These are phyloP conservation scores for Claviceps sp. DNA, from an alignment of 2,329 filamentous ascomycete species.

Conservation along the genomic window DNA sequence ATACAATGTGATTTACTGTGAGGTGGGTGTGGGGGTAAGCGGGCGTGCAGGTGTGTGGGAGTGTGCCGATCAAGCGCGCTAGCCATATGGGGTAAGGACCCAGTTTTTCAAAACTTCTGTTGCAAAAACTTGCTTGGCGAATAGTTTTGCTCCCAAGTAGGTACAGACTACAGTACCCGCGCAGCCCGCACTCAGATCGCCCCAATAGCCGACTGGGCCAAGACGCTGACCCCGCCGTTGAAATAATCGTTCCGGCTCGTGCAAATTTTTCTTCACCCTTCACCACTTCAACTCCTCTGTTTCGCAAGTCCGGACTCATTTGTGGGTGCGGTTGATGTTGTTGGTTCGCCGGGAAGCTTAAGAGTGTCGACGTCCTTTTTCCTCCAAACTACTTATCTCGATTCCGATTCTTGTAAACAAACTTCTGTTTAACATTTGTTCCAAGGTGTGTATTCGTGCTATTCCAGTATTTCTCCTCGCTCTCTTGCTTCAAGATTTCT, in stretches of 20 bases:
- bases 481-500: too few species aligned
- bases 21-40: too few species aligned
- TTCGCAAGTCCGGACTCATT: slow-evolving; percentile 5
- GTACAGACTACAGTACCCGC: too few species aligned
- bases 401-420: not conserved
- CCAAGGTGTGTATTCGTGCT: not conserved
- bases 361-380: not conserved
- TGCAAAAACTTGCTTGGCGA: too few species aligned
- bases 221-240: slow-evolving; percentile 2
- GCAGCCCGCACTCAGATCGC: not conserved
- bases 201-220: slow-evolving; percentile 1
- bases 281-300: not conserved
- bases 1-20: too few species aligned
- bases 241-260: slow-evolving; percentile 1
- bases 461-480: not conserved
- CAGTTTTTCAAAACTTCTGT: too few species aligned
- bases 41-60: too few species aligned
- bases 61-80: too few species aligned
- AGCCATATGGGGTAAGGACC: too few species aligned
- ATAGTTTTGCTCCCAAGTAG: not conserved
- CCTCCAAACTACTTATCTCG: not conserved
- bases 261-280: slow-evolving; percentile 4
- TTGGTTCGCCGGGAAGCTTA: slow-evolving; percentile 5
- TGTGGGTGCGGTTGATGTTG: slow-evolving; percentile 7
- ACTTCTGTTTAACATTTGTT: not conserved